A percentile compares a stretch with the other conserved stretches of the same genome.
Conservation (phyloP, 495 filamentous ascomycete genomes). For the Podospora sp. region DNA sequence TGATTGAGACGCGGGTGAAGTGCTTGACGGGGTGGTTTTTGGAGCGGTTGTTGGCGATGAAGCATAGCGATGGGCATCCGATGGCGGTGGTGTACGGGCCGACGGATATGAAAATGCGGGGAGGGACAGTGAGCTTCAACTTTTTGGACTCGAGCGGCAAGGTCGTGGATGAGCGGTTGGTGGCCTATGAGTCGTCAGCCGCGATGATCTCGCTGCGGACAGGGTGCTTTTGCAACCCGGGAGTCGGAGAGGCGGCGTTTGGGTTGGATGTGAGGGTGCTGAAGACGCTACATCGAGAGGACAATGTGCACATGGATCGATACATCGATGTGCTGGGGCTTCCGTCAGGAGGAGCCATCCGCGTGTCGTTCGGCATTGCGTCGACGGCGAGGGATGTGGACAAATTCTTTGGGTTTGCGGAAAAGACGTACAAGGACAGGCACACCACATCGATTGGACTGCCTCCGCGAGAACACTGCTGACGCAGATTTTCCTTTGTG, state of each 20-base stretch:
- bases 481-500: background rate
- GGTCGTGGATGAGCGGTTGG: slow-evolving; percentile 56
- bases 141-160: slow-evolving; percentile 47
- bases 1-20: slow-evolving; percentile 33
- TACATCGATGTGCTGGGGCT: slow-evolving; percentile 21
- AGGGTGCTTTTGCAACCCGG: slow-evolving; percentile 66
- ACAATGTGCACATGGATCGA: slow-evolving; percentile 24
- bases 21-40: slow-evolving; percentile 55
- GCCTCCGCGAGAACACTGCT: slow-evolving; percentile 8
- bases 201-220: slow-evolving; percentile 58
- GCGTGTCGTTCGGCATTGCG: slow-evolving; percentile 39
- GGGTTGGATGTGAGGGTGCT: slow-evolving; percentile 13
- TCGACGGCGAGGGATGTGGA: slow-evolving; percentile 36
- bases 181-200: slow-evolving; percentile 42
- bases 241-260: slow-evolving; percentile 42
- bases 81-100: slow-evolving; percentile 55
- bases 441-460: slow-evolving; percentile 8
- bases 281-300: slow-evolving; percentile 14
- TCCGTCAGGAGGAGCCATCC: slow-evolving; percentile 32
- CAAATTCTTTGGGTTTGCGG: slow-evolving; percentile 34
- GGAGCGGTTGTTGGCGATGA: slow-evolving; percentile 42
- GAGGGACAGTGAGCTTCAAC: slow-evolving; percentile 62
- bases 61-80: slow-evolving; percentile 51
- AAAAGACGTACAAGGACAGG: slow-evolving; percentile 39
- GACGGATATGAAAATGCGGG: slow-evolving; percentile 53